Base-by-base conservation (phyloP, 2,329 filamentous ascomycete species). In the Didymella sp. region DNA sequence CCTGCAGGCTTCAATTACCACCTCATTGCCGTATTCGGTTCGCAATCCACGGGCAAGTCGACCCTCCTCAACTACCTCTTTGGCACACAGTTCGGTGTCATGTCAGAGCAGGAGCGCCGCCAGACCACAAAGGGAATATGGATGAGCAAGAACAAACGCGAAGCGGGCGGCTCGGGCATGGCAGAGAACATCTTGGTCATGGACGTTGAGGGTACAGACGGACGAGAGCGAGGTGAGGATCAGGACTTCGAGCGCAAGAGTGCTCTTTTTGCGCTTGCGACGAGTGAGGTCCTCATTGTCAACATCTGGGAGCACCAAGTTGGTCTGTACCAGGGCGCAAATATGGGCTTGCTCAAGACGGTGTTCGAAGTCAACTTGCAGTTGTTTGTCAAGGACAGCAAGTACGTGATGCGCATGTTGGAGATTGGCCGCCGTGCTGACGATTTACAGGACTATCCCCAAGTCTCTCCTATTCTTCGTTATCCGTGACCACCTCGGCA, bases 221-320 rank as follows among this genome's bases (percentile, higher is more conserved):
- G 95, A 49, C 87, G 95, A 66, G 95, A 99, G 80, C 86, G 95
- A 65, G 95, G 95, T 63, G 95, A 99, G 77, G 95, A 99, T 74
- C 95, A 99, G 78, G 95, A 99, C 75, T 99, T 99, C 77, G 95
- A 99, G 84, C 86, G 95, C 72, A 99, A 99, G 82, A 97, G 93
- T 77, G 95, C 95, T 22, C 85, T 99, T 19, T 99, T 99, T 79
- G 95, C 95, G 48, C 85, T 99, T 70, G 95, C 95, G 46, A 99
- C 95, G 17, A 98, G 94, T 76, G 95, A 99, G 80, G 94, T 99
- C 49, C 84, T 99, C 68, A 96, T 99, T 73, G 90, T 99, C 77
- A 99, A 99, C 75, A 96, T 99, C 66, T 99, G 95, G 95, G 95
- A 99, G 79, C 94, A 97, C 77, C 95, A 99, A 78, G 95, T 99